Evolutionary conservation across 139 green algal species (phyloP).

Genomic region (Coccomyxa sp.): DNA sequence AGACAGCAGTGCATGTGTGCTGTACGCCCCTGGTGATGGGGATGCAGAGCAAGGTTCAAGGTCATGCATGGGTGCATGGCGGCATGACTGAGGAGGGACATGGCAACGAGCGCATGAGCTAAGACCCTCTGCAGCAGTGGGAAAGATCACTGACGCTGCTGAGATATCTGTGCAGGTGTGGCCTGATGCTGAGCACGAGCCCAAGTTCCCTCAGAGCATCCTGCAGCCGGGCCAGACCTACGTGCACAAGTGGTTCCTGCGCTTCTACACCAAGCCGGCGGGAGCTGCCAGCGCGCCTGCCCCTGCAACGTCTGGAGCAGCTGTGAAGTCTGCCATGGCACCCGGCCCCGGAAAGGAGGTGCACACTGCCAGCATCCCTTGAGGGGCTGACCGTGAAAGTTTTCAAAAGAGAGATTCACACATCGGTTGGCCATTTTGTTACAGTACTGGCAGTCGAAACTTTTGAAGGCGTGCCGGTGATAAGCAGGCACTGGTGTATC

Average conservation of each 20-base stretch:
- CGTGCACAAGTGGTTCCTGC: neutral
- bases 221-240: conserved; percentile 1
- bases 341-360: no score
- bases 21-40: neutral
- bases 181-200: neutral
- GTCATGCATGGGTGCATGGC: neutral
- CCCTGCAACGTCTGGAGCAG: no score
- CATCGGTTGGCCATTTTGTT: no score
- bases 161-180: conserved; percentile 2
- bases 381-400: no score
- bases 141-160: neutral
- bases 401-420: no score
- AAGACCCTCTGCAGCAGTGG: neutral
- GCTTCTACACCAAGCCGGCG: neutral
- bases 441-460: no score
- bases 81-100: neutral
- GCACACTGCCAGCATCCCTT: no score
- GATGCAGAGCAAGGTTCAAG: neutral
- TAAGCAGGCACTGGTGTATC: no score
- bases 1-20: neutral
- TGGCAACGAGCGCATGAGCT: neutral
- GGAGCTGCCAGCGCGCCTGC: no score
- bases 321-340: no score
- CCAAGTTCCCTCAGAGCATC: neutral
- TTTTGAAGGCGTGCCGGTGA: no score